Percentiles rank a stretch among this genome's conserved stretches.
Evolutionary conservation across 768 basidiomycete species (phyloP).

Genomic region (Termitomyces eurrhizus): DNA sequence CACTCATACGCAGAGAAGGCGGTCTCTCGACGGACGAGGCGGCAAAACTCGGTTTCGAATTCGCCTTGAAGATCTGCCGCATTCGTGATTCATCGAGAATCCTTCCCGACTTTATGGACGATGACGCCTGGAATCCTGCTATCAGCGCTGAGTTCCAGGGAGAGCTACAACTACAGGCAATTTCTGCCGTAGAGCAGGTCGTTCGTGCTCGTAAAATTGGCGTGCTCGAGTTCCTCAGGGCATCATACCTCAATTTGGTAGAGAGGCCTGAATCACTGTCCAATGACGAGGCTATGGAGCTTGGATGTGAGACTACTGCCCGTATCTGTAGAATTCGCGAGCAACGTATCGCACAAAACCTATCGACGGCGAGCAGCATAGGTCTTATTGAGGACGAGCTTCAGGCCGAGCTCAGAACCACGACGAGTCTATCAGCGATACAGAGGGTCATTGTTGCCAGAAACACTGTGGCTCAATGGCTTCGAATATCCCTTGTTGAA

Average conservation of each 20-base stretch:
- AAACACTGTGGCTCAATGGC: background rate
- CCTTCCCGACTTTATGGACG: background rate
- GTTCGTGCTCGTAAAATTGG: background rate
- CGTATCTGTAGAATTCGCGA: background rate
- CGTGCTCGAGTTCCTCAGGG: background rate
- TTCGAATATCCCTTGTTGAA: background rate
- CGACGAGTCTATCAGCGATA: background rate
- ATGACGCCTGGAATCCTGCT: background rate
- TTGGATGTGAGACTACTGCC: background rate
- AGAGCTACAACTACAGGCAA: background rate
- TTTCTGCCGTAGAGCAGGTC: too few relatives aligned
- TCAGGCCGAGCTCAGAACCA: background rate
- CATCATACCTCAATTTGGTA: background rate
- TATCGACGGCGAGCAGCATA: background rate
- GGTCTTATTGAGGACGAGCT: background rate
- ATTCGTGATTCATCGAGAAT: background rate
- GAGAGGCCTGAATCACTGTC: background rate
- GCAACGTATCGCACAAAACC: background rate
- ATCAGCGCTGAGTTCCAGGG: background rate
- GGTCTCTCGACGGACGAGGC: background rate
- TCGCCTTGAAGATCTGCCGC: conserved; percentile 1
- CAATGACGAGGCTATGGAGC: background rate
- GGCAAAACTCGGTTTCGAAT: background rate
- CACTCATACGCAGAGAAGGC: background rate
- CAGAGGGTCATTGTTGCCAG: background rate